Conservation (phyloP, 225 moss, liverwort and hornwort genomes). For the Thuidium tamariscinum region DNA sequence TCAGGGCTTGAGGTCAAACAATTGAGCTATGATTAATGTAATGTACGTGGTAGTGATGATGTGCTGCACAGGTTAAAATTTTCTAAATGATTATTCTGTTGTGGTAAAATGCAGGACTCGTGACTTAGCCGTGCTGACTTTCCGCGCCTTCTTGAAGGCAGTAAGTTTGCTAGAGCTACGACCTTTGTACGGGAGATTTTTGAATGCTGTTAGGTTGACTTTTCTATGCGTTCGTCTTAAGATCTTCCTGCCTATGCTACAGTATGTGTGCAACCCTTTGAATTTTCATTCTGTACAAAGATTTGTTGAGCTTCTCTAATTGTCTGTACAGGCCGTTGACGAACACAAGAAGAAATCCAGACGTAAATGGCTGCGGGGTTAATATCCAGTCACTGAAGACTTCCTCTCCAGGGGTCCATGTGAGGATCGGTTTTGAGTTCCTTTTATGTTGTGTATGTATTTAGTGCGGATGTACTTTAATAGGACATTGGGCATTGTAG, state of each 20-base stretch:
- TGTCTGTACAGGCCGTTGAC: constrained; percentile 29
- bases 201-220: not conserved
- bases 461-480: constrained; percentile 4
- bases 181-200: not conserved
- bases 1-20: not conserved
- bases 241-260: not conserved
- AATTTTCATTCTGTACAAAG: not conserved
- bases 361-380: constrained; percentile 39
- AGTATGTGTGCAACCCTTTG: not conserved
- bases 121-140: constrained; percentile 73
- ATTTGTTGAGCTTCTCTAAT: not conserved
- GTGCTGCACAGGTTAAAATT: not conserved
- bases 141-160: constrained; percentile 69
- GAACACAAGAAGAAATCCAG: constrained; percentile 36
- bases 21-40: not conserved
- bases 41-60: not conserved
- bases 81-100: not conserved
- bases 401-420: not conserved
- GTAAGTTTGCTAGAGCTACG: constrained; percentile 27
- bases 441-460: not conserved
- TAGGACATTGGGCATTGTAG: not conserved
- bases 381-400: not conserved
- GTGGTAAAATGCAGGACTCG: constrained; percentile 43
- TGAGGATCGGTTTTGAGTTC: not conserved
- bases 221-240: not conserved